Base-by-base conservation (phyloP, 352 stramenopile species). In the Phytophthora ramorum region DNA sequence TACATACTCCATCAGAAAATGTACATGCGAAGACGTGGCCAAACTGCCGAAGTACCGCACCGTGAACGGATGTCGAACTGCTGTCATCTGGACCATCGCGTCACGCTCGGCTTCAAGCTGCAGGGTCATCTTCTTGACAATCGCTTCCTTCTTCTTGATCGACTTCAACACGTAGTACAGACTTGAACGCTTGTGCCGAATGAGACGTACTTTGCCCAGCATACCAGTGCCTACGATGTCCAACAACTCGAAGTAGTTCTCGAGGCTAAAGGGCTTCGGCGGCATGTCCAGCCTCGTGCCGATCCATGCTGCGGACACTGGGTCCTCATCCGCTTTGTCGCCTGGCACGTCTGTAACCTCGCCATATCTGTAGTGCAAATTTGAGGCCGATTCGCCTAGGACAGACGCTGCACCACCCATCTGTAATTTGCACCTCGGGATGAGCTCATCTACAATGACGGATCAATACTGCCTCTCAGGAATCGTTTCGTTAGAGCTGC, bases 131-230 rank as follows among this genome's bases (percentile, higher is more conserved):
- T 84, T 84, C 40, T 78, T 73, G 6, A 63, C 69, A 12, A 91
- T 46, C 17, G 91, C 57, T 7, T 92, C 76, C 30, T 76, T 69
- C 59, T 94, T 94, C 51, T 77, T 71, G 66, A 94, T 79, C n/a
- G 80, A 87, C 64, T 94, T 94, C 58, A 94, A 61, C 1, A 85
- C 81, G 51, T 86, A 94, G 54, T 75, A 92, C 58, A 86, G 79
- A 19, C 60, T 71, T 12, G 79, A 77, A 24, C 78, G 78, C 19
- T 81, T 87, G 66, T 90, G 75, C 57, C 91, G 75, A 41, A 88
- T 70, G 3, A 91, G 64, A 3, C 76, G 78, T 51, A 93, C 85
- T 53, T 84, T 78, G 24, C 85, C 85, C 5, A 93, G 65, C 78
- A 93, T 92, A 22, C 85, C 85, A 4, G 79, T 92, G 50, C 85